Conservation (phyloP, 768 basidiomycete genomes). For the Tephrocybe sp. region DNA sequence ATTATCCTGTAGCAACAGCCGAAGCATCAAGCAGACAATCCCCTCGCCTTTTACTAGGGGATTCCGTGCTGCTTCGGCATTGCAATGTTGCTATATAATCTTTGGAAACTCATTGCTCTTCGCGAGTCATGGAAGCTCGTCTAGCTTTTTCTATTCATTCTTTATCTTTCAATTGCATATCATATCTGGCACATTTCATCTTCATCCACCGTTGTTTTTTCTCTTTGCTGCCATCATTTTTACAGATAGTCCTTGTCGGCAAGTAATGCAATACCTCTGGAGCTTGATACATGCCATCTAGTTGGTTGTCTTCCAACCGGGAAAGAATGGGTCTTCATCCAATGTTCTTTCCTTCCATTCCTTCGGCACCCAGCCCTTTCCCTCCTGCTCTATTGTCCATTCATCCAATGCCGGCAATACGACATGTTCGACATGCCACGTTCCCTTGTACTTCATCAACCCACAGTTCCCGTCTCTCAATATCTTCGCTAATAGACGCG, state of each 20-base stretch:
- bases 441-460: constrained; percentile 44
- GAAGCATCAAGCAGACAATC: constrained; percentile 27
- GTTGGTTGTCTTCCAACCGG: constrained; percentile 34
- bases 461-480: constrained; percentile 36
- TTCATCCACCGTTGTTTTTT: no score
- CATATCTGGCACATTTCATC: no score
- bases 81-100: constrained; percentile 21
- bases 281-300: no score
- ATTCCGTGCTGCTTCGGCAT: constrained; percentile 26
- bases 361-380: constrained; percentile 42
- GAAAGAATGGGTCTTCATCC: constrained; percentile 51
- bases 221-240: no score
- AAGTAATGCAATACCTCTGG: no score
- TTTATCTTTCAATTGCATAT: no score
- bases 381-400: constrained; percentile 51
- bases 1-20: constrained; percentile 17
- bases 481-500: constrained; percentile 42
- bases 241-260: no score
- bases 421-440: constrained; percentile 39
- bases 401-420: constrained; percentile 41
- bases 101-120: constrained; percentile 18
- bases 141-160: constrained; percentile 1
- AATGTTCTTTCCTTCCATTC: constrained; percentile 50
- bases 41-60: constrained; percentile 33
- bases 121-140: background rate